Conservation (phyloP, 2,329 filamentous ascomycete genomes). For the Diaporthe sp. region DNA sequence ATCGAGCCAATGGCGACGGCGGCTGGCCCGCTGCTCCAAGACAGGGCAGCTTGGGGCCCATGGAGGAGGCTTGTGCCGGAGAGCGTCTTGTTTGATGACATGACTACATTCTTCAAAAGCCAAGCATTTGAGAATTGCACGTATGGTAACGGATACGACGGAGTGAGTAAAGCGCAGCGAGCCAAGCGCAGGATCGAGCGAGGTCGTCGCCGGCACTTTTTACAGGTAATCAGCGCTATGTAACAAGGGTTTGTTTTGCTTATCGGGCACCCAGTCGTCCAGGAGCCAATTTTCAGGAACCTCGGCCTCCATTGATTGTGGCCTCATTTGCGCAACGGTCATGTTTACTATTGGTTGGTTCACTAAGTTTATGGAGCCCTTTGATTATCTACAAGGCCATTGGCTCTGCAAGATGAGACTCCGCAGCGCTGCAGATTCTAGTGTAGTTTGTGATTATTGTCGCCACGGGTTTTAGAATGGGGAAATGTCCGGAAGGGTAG, state of each 20-base stretch:
- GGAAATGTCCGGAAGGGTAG: neutral
- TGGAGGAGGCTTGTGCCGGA: neutral
- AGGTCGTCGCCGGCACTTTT: neutral
- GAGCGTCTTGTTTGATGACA: neutral
- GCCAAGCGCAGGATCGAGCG: neutral
- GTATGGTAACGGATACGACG: too few relatives aligned
- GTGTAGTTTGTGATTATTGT: neutral
- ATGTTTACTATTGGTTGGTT: conserved; percentile 6
- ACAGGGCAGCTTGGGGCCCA: conserved; percentile 3
- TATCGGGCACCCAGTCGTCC: neutral
- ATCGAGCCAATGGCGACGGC: neutral
- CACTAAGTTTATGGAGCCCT: conserved; percentile 4
- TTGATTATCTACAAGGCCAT: conserved; percentile 11
- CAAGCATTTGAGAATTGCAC: too few relatives aligned
- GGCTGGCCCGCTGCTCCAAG: neutral
- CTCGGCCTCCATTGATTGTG: conserved; percentile 7
- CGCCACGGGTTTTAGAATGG: neutral
- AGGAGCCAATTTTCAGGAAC: neutral
- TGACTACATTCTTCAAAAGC: neutral
- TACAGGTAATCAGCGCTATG: neutral
- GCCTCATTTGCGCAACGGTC: neutral
- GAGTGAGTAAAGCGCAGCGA: too few relatives aligned
- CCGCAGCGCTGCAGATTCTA: conserved; percentile 4
- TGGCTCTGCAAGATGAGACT: conserved; percentile 6
- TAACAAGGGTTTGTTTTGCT: neutral